Base-by-base conservation (phyloP, 1,139 yeast genomes). In the Sugiyamaella sp. region DNA sequence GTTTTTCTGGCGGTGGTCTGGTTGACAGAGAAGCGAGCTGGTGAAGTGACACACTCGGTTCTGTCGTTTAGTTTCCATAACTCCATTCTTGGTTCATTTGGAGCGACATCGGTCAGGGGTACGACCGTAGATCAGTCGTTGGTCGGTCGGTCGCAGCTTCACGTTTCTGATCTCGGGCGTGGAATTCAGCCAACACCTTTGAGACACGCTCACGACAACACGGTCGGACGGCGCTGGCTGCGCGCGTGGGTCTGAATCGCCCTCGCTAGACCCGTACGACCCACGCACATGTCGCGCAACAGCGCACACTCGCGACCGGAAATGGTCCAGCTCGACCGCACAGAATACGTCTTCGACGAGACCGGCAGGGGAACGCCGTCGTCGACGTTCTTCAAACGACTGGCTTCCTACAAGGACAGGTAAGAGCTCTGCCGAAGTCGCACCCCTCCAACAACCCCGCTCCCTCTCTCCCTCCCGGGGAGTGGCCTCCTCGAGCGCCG, bases 331-430 rank as follows among this genome's bases (percentile, higher is more conserved):
- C 39, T 61, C 9, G 81, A 73, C 57, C 72, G 70, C 43, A 81
- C 80, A 60, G 90, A 84, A 67, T 84, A 83, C 64, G 73, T 83
- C 37, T 84, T 84, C 61, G 86, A 85, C 33, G 88, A 83, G 62
- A 76, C 78, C 51, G 90, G 89, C 27, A 76, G 78, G 52, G 89
- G 89, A 2, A 82, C 82, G 55, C 79, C 84, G 41, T 74, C 84
- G 32, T 75, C 84, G 55, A 77, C 86, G 8, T 82, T 84, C 58
- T 73, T 84, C 51, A 79, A 76, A 66, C 76, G 82, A 46, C 65
- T 81, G 33, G 78, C 84, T 20, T 66, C 62, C 9, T 54, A 55
- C 48, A 57, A 56, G 39, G 57, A 56, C 8, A 37, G 22, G 53
- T 49, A 35, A 17, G 46, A 29, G 5, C 45, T 27, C 19, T n/a